phyloP scores from a whole-genome alignment of 371 early-diverging fungal genomes.

The Mortierella polycephala region DNA sequence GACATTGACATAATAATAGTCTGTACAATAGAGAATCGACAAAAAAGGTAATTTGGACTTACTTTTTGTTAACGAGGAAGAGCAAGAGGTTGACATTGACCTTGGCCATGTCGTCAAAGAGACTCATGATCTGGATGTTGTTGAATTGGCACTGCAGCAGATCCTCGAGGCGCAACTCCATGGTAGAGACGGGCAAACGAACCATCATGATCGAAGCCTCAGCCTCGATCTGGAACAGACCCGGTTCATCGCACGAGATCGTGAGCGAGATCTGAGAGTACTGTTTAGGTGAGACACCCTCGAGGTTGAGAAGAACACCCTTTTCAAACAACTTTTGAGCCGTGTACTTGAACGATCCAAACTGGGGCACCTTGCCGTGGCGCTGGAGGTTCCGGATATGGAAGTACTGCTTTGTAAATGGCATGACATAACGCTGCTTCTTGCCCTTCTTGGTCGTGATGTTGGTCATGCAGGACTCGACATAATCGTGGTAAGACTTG shows the following conservation, averaged over 20 bases:
- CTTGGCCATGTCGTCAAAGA: conserved; percentile 92
- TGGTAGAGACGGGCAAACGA: conserved; percentile 77
- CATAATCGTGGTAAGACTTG: conserved; percentile 89
- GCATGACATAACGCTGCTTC: conserved; percentile 77
- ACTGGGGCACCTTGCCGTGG: conserved; percentile 89
- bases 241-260: conserved; percentile 92
- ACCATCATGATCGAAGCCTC: conserved; percentile 87
- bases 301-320: conserved; percentile 90
- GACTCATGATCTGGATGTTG: conserved; percentile 85
- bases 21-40: not conserved
- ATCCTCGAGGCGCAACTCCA: conserved; percentile 92
- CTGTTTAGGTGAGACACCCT: conserved; percentile 83
- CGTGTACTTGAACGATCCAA: conserved; percentile 98
- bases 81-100: conserved; percentile 96
- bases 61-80: conserved; percentile 98
- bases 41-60: conserved; percentile 10
- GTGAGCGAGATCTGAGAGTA: conserved; percentile 90
- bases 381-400: conserved; percentile 88
- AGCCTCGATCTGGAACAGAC: conserved; percentile 80
- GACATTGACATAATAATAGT: not conserved
- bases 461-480: conserved; percentile 87
- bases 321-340: conserved; percentile 92
- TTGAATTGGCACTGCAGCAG: conserved; percentile 93
- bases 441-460: conserved; percentile 85
- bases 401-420: conserved; percentile 94